These are phyloP conservation scores for Xerocomellus intermedius DNA, from an alignment of 768 basidiomycete species.

Conservation along the genomic window DNA sequence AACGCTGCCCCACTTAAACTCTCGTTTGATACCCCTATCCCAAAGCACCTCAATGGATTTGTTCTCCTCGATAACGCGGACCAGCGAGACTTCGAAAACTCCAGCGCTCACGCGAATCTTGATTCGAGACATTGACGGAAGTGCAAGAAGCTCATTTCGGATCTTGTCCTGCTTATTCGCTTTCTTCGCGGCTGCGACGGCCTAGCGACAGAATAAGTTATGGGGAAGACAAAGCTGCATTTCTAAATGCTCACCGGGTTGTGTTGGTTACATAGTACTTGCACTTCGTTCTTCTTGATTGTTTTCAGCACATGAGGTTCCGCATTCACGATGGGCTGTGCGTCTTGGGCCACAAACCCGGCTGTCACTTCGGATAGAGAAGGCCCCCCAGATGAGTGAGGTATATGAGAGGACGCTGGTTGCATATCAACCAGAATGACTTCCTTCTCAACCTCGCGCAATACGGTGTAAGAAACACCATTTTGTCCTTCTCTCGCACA, in stretches of 20 bases:
- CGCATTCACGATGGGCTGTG: slow-evolving; percentile 1
- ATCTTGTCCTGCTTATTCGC: slow-evolving; percentile 75
- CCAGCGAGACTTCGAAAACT: slow-evolving; percentile 80
- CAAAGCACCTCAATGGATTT: slow-evolving; percentile 78
- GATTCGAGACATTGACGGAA: slow-evolving; percentile 72
- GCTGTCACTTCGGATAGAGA: neutral
- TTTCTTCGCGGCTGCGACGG: slow-evolving; percentile 70
- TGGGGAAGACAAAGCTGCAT: neutral
- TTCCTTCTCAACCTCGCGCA: slow-evolving; percentile 79
- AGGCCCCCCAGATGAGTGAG: slow-evolving; percentile 3
- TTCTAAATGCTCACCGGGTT: slow-evolving; percentile 69
- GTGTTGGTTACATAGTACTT: slow-evolving; percentile 81
- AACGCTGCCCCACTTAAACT: slow-evolving; percentile 82
- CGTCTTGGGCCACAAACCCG: neutral
- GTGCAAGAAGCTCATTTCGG: slow-evolving; percentile 61
- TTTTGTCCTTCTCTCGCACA: slow-evolving; percentile 65
- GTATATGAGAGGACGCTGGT: slow-evolving; percentile 5
- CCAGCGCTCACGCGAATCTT: slow-evolving; percentile 83
- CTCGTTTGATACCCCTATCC: slow-evolving; percentile 69
- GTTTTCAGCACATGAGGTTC: slow-evolving; percentile 51
- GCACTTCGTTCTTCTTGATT: slow-evolving; percentile 71
- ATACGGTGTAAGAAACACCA: slow-evolving; percentile 57
- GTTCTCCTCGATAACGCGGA: slow-evolving; percentile 67
- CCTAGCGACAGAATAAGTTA: slow-evolving; percentile 41
- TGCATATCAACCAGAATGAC: slow-evolving; percentile 59